Conservation (phyloP, 164 flowering plant genomes). For the Warburgia ugandensis region DNA sequence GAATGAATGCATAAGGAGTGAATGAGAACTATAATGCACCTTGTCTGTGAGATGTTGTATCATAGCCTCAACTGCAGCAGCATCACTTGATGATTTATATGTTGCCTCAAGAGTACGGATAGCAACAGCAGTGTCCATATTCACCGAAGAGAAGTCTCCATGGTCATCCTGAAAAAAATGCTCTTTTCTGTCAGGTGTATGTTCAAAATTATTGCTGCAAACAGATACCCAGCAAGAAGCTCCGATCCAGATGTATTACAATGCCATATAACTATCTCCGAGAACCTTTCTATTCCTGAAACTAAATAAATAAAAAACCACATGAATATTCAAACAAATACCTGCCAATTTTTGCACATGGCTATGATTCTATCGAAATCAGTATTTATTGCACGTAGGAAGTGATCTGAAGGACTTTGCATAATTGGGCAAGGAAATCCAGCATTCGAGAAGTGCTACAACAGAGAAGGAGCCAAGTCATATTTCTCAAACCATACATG, state of each 20-base stretch:
- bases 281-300: too few relatives aligned
- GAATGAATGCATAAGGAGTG: not conserved
- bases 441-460: constrained; percentile 99
- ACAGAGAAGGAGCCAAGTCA: constrained; percentile 9
- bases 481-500: not conserved
- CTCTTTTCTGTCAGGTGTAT: constrained; percentile 1
- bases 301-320: not conserved
- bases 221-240: not conserved
- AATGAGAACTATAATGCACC: constrained; percentile 27
- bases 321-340: constrained; percentile 15
- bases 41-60: constrained; percentile 72
- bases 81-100: constrained; percentile 90
- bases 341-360: constrained; percentile 99
- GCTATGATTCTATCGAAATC: constrained; percentile 97
- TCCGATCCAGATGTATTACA: not conserved
- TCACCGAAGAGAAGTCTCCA: constrained; percentile 92
- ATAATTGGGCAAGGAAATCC: constrained; percentile 99
- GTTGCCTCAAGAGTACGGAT: constrained; percentile 99
- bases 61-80: constrained; percentile 86
- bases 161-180: constrained; percentile 68
- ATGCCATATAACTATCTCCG: too few relatives aligned
- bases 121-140: constrained; percentile 99
- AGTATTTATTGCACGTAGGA: constrained; percentile 91
- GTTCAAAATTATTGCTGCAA: not conserved
- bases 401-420: constrained; percentile 99